These are phyloP conservation scores for Colletotrichum sp. DNA, from an alignment of 2,329 filamentous ascomycete genomes.

Conservation along the genomic window DNA sequence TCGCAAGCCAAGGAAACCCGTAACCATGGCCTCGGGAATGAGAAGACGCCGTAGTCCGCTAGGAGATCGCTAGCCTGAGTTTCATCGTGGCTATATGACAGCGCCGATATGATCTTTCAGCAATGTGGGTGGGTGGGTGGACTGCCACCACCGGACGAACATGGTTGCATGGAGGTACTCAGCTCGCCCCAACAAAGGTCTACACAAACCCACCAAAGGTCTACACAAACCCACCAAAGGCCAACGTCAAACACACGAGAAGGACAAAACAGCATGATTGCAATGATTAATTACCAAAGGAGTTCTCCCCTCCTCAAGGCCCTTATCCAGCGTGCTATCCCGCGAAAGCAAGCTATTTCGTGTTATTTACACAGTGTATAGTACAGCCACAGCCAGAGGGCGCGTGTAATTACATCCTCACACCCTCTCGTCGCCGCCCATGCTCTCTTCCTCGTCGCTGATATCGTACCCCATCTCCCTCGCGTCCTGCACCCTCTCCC, in stretches of 20 bases:
- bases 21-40: not conserved
- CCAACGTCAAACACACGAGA: not conserved
- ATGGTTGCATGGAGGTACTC: not conserved
- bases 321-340: slow-evolving; percentile 8
- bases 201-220: not conserved
- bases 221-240: not conserved
- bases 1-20: not conserved
- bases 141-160: not conserved
- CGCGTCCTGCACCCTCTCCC: slow-evolving; percentile 43
- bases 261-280: not conserved
- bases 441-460: slow-evolving; percentile 38
- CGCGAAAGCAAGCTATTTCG: not conserved
- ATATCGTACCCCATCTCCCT: slow-evolving; percentile 45
- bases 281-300: not conserved
- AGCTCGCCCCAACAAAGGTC: not conserved
- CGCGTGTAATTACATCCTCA: slow-evolving; percentile 5
- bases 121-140: not conserved
- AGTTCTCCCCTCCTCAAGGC: not conserved
- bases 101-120: not conserved
- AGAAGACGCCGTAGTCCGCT: not conserved
- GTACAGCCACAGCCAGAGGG: not conserved
- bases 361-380: not conserved
- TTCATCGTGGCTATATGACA: not conserved
- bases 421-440: slow-evolving; percentile 35
- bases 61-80: not conserved